Evolutionary conservation across 768 basidiomycete species (phyloP), one percentile per base, ranked within the genome.

Genomic region (Russula ochroleuca): DNA sequence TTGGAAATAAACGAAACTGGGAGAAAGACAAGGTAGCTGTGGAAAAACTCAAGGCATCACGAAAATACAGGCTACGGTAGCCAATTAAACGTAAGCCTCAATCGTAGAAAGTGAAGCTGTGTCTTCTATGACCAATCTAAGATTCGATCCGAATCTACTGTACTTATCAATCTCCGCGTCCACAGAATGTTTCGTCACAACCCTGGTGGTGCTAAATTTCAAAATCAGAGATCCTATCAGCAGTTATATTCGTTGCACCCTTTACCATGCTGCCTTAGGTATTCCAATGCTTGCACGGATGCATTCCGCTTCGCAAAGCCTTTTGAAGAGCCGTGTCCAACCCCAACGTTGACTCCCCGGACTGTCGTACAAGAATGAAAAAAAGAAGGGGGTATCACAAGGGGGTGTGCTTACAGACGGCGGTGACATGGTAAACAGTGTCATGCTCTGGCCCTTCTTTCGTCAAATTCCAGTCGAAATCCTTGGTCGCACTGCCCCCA

Each of bases 21-120:
- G 92, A 94, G 70, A 84, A 85, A 69, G 94, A 96, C 81, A 93
- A 92, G 76, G 85, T 83, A 10, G 90, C 87, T 72, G 85, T 93
- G 41, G 88, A 88, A 71, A 85, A 87, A 69, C 78, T 92, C 68
- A 92, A 90, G 74, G 83, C 85, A 50, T 85, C 87, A 25, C 82
- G 86, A 69, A 81, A 85, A 58, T 96, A 94, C 83, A 94, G 85
- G 71, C 94, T 93, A 15, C 96, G 96, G 74, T 96, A 35, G 8
- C n/a, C 5, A 19, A 47, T 21, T 21, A 47, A 47, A 47, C n/a
- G 45, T 45, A 45, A 45, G 43, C 17, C n/a, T 45, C 2, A n/a
- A 8, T 35, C 10, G 35, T 35, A 7, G 6, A 7, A 35, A 8
- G 28, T n/a, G 28, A 28, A 28, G 5, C 28, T 5, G 28, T 35